Conservation (phyloP, 495 filamentous ascomycete genomes). For the Cercophora scortea region DNA sequence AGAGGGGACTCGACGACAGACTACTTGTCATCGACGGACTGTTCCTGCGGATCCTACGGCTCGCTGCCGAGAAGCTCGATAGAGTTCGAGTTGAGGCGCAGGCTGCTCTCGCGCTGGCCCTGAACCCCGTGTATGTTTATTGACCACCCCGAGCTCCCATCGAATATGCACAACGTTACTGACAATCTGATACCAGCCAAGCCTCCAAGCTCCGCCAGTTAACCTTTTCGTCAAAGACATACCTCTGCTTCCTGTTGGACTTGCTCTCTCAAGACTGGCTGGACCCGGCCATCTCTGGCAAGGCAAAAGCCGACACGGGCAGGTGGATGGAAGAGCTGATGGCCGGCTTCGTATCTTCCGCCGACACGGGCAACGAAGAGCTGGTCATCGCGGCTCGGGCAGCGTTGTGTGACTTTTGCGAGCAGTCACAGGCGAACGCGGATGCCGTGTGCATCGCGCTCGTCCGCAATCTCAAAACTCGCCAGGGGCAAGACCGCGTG, state of each 20-base stretch:
- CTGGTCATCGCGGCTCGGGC: slow-evolving; percentile 65
- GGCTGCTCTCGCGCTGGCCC: slow-evolving; percentile 29
- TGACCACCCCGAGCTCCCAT: neutral
- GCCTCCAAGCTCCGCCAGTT: slow-evolving; percentile 17
- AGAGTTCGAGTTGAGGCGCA: slow-evolving; percentile 68
- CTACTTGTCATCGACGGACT: slow-evolving; percentile 16
- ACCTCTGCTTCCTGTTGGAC: slow-evolving; percentile 43
- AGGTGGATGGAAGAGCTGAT: slow-evolving; percentile 45
- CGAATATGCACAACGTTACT: too few species aligned
- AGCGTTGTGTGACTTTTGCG: slow-evolving; percentile 52
- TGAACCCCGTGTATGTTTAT: slow-evolving; percentile 24
- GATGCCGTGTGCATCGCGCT: slow-evolving; percentile 26
- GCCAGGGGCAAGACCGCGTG: slow-evolving; percentile 55
- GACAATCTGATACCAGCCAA: slow-evolving; percentile 9
- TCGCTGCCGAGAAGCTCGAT: slow-evolving; percentile 84
- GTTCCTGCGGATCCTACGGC: slow-evolving; percentile 49
- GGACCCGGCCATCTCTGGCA: slow-evolving; percentile 10
- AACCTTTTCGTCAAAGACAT: slow-evolving; percentile 41
- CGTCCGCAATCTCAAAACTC: slow-evolving; percentile 25
- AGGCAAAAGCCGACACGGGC: slow-evolving; percentile 10
- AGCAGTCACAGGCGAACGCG: slow-evolving; percentile 21
- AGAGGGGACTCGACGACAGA: slow-evolving; percentile 1
- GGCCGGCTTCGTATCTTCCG: slow-evolving; percentile 72
- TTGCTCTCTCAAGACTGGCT: slow-evolving; percentile 25
- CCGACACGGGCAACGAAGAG: slow-evolving; percentile 75